Base-by-base conservation (phyloP, 805 yeast species). In the Yarrowia osloensis region DNA sequence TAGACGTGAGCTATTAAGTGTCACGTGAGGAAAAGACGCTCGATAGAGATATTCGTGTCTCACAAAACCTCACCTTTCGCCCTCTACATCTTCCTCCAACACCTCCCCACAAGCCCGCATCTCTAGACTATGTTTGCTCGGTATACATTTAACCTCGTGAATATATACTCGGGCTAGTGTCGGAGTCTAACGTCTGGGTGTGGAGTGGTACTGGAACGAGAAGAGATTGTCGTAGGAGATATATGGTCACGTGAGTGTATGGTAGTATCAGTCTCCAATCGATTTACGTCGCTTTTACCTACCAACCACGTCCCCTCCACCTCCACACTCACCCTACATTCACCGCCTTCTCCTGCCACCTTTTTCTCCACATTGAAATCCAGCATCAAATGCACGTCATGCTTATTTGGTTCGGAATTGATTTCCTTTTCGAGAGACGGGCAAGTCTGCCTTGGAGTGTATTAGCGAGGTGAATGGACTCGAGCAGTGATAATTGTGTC, bases 311-410 rank as follows among this genome's bases (percentile, higher is more conserved):
- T n/a, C n/a, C n/a, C n/a, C n/a, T n/a, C n/a, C n/a, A n/a, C n/a
- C n/a, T n/a, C n/a, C n/a, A n/a, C n/a, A n/a, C n/a, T n/a, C n/a
- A n/a, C n/a, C n/a, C n/a, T 6, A 4, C 42, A 37, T 22, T 21
- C 31, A 11, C 49, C 63, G 63, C 63, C 28, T 57, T 39, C 63
- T 57, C 63, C 63, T 57, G 37, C 63, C 49, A 57, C 49, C 47
- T 39, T 54, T 12, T 44, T 57, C 63, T 57, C 63, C 63, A 57
- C 63, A 57, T 28, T 17, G 28, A 19, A 26, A 28, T 21, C 28
- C 63, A 6, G 35, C 13, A n/a, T 6, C 63, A 39, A 12, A 40
- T 28, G 49, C 63, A 57, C 49, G 49, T 40, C 49, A 54, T 37
- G 46, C 62, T 35, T 54, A 54, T 50, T 50, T 50, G 26, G 40